Base-by-base conservation (phyloP, 108 stramenopile species). In the Skeletonema marinoi region DNA sequence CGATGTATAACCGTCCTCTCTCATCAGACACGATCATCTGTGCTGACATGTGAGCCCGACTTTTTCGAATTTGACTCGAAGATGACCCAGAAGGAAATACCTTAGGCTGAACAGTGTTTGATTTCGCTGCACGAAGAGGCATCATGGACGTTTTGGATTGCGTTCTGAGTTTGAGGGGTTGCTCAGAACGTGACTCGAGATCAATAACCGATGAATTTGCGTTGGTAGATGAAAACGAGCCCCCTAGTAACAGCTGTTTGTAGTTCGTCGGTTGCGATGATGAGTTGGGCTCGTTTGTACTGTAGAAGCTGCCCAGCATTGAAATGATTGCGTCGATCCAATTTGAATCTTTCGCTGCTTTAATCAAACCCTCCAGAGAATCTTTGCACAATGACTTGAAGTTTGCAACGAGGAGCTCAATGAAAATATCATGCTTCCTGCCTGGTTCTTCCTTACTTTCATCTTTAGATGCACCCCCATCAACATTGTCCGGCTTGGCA, bases 1-100 rank as follows among this genome's bases (percentile, higher is more conserved):
- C 91, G 12, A 88, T 38, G 19, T 87, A 69, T 31, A 87, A n/a
- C 38, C 93, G 66, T 13, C 93, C 93, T 58, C 91, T 71, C 66
- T 77, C 74, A 65, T 94, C 93, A 11, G 88, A 31, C 29, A 78
- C 88, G 0, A 94, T 51, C 32, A 83, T 62, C 4, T 82, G 68
- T 54, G 77, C 59, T 12, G 71, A 48, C n/a, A 84, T 74, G 6
- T 78, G 75, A 63, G 83, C 60, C 38, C 78, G 74, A 19, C 66
- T 67, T 70, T 76, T 73, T 65, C 85, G 66, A 60, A 71, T 58
- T 29, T 79, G 64, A 29, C 72, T 66, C 35, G 74, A 66, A 63
- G 84, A 60, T 17, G 84, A 77, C 4, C 76, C 66, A 74, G 85
- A 84, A 21, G 84, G 66, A 13, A 80, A 58, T 41, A 92, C 56